These are phyloP conservation scores for Nidularia pulvinata DNA, from an alignment of 768 basidiomycete species.

Conservation along the genomic window DNA sequence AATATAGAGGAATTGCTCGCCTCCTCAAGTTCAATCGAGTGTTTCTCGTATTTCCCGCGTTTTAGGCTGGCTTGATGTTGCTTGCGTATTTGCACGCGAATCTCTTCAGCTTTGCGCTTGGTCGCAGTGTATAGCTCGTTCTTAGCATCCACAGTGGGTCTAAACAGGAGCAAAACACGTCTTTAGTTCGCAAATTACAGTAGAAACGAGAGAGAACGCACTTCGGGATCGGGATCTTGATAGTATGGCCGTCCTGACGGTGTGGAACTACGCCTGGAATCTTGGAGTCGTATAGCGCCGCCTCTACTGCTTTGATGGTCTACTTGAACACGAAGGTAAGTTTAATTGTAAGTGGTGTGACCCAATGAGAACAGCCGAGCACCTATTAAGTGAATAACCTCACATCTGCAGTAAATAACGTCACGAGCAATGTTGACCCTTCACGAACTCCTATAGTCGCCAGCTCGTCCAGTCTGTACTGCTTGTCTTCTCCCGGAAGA, in stretches of 20 bases:
- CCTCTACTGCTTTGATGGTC: slow-evolving; percentile 76
- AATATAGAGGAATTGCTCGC: slow-evolving; percentile 26
- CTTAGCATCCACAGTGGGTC: slow-evolving; percentile 78
- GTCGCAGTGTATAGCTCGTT: slow-evolving; percentile 52
- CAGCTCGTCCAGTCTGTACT: slow-evolving; percentile 60
- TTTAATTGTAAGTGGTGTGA: slow-evolving; percentile 10
- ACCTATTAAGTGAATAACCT: slow-evolving; percentile 20
- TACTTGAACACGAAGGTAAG: slow-evolving; percentile 32
- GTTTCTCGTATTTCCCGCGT: slow-evolving; percentile 68
- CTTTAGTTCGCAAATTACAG: background rate
- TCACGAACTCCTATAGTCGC: slow-evolving; percentile 84
- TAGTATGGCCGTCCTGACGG: slow-evolving; percentile 64
- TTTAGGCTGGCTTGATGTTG: slow-evolving; percentile 68
- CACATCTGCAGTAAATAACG: slow-evolving; percentile 80
- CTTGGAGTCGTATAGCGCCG: slow-evolving; percentile 74
- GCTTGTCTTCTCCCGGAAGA: slow-evolving; percentile 34
- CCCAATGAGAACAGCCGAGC: background rate
- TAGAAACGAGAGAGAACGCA: slow-evolving; percentile 21
- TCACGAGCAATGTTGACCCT: slow-evolving; percentile 71
- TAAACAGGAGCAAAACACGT: slow-evolving; percentile 18
- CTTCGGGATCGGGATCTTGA: slow-evolving; percentile 84
- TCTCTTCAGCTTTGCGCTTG: slow-evolving; percentile 70
- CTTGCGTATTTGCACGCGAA: slow-evolving; percentile 74
- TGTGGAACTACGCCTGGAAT: slow-evolving; percentile 76
- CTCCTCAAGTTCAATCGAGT: slow-evolving; percentile 69